Percentiles rank a stretch among this genome's conserved stretches.
These are phyloP conservation scores for Xylaria castorea DNA, from an alignment of 495 filamentous ascomycete genomes.

Conservation along the genomic window DNA sequence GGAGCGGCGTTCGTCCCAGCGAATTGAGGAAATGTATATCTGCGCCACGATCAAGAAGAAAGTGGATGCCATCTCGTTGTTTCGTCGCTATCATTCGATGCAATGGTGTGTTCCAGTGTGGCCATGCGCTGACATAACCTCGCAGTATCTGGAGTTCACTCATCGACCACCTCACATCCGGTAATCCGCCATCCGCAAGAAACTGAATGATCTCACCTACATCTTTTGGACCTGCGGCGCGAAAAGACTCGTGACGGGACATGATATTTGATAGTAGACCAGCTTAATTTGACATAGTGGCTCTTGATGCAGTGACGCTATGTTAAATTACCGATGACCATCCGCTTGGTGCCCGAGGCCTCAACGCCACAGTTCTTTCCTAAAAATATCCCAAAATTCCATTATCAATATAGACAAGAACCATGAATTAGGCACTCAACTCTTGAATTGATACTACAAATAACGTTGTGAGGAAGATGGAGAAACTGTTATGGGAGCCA, in stretches of 20 bases:
- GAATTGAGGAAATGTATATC: background rate
- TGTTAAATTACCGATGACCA: background rate
- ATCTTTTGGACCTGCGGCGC: constrained; percentile 7
- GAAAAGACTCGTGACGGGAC: background rate
- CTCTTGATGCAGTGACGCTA: background rate
- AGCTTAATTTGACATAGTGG: background rate
- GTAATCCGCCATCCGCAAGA: background rate
- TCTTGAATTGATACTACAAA: no score
- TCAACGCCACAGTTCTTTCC: no score
- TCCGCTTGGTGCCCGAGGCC: background rate
- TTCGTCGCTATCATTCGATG: constrained; percentile 13
- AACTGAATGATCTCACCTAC: background rate
- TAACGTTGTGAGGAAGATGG: no score
- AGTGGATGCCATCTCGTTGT: background rate
- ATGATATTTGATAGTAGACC: background rate
- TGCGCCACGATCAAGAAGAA: background rate
- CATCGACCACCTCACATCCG: background rate
- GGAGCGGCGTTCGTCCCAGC: background rate
- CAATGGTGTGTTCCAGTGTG: background rate
- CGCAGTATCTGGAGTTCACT: background rate
- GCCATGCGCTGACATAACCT: background rate
- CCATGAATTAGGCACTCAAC: no score
- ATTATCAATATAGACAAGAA: no score
- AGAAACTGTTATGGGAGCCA: no score
- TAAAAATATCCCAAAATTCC: no score